These are phyloP conservation scores for Chaetomium olivaceum DNA, from an alignment of 2,329 filamentous ascomycete species.

Conservation along the genomic window DNA sequence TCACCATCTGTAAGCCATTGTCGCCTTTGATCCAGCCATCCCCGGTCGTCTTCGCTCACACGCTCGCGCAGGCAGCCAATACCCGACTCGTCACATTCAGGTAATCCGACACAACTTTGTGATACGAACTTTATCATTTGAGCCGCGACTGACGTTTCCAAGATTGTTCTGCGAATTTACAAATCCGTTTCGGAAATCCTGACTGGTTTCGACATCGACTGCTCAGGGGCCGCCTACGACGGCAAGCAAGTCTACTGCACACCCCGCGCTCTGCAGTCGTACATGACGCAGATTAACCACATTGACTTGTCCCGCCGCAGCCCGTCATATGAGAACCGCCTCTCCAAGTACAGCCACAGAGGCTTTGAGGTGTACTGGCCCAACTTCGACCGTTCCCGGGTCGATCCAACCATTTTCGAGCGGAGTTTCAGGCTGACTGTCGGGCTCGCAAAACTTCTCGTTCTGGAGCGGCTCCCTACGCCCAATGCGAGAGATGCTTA, in stretches of 20 bases:
- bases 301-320: constrained; percentile 78
- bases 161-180: constrained; percentile 84
- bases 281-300: constrained; percentile 79
- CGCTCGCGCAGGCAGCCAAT: constrained; percentile 62
- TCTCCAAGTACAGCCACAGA: constrained; percentile 81
- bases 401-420: constrained; percentile 87
- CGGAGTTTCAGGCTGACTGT: constrained; percentile 73
- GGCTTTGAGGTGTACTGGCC: constrained; percentile 85
- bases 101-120: constrained; percentile 35
- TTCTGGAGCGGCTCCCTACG: constrained; percentile 76
- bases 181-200: constrained; percentile 81
- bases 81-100: constrained; percentile 78
- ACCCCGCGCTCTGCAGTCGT: constrained; percentile 74
- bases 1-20: constrained; percentile 64
- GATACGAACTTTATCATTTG: neutral
- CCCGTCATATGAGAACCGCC: constrained; percentile 82
- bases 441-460: constrained; percentile 75
- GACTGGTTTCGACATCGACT: constrained; percentile 86
- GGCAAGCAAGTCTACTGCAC: constrained; percentile 77
- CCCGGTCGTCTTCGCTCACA: constrained; percentile 9
- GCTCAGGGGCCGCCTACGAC: constrained; percentile 77
- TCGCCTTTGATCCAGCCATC: neutral
- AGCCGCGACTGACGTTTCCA: constrained; percentile 21
- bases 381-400: constrained; percentile 67
- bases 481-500: constrained; percentile 68